Percentiles rank a stretch among this genome's conserved stretches.
phyloP scores from a whole-genome alignment of 257 asterid genomes.

The Scutellaria baicalensis region DNA sequence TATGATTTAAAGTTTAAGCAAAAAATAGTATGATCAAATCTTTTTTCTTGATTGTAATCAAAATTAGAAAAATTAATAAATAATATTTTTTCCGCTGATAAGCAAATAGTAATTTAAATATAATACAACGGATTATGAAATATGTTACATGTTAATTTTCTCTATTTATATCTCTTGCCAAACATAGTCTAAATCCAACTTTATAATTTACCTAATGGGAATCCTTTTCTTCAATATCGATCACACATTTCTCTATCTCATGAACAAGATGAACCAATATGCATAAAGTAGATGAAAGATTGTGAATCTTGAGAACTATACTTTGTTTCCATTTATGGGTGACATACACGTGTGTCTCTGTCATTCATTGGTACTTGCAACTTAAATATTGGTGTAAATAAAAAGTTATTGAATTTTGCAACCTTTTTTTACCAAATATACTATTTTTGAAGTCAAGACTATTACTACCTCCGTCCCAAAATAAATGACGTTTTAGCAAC shows the following conservation, averaged over 20 bases:
- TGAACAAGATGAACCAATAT: background rate
- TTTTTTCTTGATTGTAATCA: no score
- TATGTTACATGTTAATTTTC: background rate
- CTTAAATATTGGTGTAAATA: slow-evolving; percentile 5
- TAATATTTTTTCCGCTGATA: no score
- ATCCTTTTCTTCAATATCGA: background rate
- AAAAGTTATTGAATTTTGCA: no score
- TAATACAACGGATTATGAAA: no score
- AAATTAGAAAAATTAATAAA: no score
- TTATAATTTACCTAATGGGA: background rate
- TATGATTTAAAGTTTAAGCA: background rate
- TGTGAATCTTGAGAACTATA: slow-evolving; percentile 7
- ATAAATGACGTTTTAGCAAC: no score
- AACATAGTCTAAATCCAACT: background rate
- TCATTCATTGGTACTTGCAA: slow-evolving; percentile 14
- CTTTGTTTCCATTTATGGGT: slow-evolving; percentile 22
- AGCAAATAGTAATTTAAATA: no score
- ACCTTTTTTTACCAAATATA: background rate
- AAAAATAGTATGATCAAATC: no score
- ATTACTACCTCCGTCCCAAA: no score
- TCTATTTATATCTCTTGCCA: background rate
- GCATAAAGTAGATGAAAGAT: slow-evolving; percentile 6
- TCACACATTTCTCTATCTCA: background rate
- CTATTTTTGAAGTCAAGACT: background rate
- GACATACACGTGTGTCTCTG: slow-evolving; percentile 13